Base-by-base conservation (phyloP, 2,329 filamentous ascomycete species). In the Fusarium sp. region DNA sequence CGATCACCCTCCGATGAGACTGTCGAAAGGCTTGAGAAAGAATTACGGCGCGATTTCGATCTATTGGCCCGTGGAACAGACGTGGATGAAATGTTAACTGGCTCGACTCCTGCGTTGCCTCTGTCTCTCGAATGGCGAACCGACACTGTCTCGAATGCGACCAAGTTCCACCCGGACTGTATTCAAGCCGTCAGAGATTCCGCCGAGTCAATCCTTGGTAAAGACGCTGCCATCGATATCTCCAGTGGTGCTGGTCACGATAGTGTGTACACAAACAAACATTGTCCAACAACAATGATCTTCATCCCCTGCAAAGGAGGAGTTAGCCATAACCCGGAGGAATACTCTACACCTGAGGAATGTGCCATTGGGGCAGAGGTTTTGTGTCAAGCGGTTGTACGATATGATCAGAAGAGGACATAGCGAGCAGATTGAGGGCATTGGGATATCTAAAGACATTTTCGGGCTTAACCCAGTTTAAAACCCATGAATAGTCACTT, bases 131-230 rank as follows among this genome's bases (percentile, higher is more conserved):
- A 57, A 77, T 91, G 89, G 82, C 81, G 78, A 4, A 79, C 88
- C 4, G 88, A 91, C 69, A 88, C 88, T 43, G 81, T 87, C 51
- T 86, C 81, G 3, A 83, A 85, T 0, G 88, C 88, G 0, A 84
- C 88, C 1, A 83, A 83, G 23, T 93, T 93, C 74, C 83, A 92
- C 64, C 77, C 83, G 1, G 86, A 89, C 65, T 92, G 90, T 69
- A 89, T 93, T 51, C 75, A 81, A 6, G 89, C 88, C 21, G 88
- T 92, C 3, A 81, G 20, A 84, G 48, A 86, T 84, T 49, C 88
- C 0, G 76, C 77, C 28, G 83, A 82, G 76, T 81, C 71, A 81
- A 63, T 20, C 77, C 87, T 36, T 46, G 73, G 70, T 61, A 32
- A 75, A 68, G 72, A 60, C 45, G 20, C 62, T 2, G 70, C 77